Evolutionary conservation across 179 eudicot species (phyloP).

Genomic region (Beta macrorhiza): DNA sequence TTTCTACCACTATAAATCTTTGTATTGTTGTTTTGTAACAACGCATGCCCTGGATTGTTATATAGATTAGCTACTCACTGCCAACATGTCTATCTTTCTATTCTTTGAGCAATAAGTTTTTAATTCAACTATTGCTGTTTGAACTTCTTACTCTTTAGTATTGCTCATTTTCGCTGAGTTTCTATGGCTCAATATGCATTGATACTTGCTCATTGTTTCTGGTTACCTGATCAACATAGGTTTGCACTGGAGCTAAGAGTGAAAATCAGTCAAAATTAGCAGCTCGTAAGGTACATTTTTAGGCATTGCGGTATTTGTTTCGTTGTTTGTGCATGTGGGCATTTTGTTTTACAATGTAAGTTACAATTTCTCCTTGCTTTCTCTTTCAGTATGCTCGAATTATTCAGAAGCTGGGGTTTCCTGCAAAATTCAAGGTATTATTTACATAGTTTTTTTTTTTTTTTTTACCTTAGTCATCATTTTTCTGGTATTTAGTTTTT

Average conservation of each 20-base stretch:
- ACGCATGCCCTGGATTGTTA: no score
- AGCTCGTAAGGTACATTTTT: slow-evolving; percentile 59
- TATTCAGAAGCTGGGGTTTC: slow-evolving; percentile 84
- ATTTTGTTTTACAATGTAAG: not conserved
- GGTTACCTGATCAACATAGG: slow-evolving; percentile 33
- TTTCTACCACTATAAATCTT: no score
- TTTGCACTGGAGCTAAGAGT: slow-evolving; percentile 94
- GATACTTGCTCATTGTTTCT: slow-evolving; percentile 9
- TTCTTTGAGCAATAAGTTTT: not conserved
- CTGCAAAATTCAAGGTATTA: slow-evolving; percentile 76
- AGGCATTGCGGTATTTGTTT: not conserved
- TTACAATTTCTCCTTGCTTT: not conserved
- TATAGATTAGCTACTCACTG: no score
- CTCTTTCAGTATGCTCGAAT: slow-evolving; percentile 74
- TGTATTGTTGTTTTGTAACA: no score
- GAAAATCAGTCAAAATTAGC: slow-evolving; percentile 77
- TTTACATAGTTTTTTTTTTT: not conserved
- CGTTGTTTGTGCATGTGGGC: not conserved
- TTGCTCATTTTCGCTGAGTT: not conserved
- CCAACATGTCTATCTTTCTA: not conserved
- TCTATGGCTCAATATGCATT: not conserved
- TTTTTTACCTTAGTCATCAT: not conserved
- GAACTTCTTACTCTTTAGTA: not conserved
- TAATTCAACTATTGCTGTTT: not conserved
- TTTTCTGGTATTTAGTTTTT: not conserved